Conservation (phyloP, 2,329 filamentous ascomycete genomes). For the Ophiocordyceps camponoti-floridani region DNA sequence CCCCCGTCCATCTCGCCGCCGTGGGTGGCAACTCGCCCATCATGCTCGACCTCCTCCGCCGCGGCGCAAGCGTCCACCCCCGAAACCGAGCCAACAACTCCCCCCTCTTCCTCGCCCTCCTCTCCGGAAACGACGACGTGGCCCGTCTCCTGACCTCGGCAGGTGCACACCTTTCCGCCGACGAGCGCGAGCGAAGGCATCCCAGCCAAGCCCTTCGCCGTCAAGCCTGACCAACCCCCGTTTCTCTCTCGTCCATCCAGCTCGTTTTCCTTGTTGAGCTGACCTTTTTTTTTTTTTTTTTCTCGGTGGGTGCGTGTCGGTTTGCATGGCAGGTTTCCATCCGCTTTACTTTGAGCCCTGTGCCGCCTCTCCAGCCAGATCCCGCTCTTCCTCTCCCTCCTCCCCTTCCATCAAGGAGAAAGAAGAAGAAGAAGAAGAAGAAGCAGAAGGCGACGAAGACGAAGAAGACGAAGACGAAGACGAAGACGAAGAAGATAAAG, state of each 20-base stretch:
- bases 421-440: not conserved
- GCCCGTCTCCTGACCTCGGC: conserved; percentile 36
- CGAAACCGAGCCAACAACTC: conserved; percentile 49
- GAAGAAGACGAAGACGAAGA: not conserved
- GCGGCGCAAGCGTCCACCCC: conserved; percentile 49
- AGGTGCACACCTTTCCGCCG: conserved; percentile 36
- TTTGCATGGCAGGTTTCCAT: too few relatives aligned
- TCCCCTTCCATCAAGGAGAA: too few relatives aligned
- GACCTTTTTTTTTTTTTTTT: too few relatives aligned
- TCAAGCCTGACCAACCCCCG: not conserved
- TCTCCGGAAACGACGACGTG: conserved; percentile 34
- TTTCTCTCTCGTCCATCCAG: not conserved
- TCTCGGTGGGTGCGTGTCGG: too few relatives aligned
- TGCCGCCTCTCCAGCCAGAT: too few relatives aligned
- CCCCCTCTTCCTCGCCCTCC: conserved; percentile 43
- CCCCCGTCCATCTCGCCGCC: conserved; percentile 40
- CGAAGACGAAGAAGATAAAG: not conserved
- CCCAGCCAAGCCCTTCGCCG: conserved; percentile 5
- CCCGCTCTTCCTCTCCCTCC: too few relatives aligned
- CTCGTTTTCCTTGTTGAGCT: not conserved
- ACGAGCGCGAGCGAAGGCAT: conserved; percentile 16
- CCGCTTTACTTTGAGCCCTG: too few relatives aligned
- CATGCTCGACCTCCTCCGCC: conserved; percentile 37
- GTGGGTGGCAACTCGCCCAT: conserved; percentile 35
- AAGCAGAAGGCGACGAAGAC: not conserved